Conservation (phyloP, 2,329 filamentous ascomycete species). For the Fusarium abutilonis region DNA sequence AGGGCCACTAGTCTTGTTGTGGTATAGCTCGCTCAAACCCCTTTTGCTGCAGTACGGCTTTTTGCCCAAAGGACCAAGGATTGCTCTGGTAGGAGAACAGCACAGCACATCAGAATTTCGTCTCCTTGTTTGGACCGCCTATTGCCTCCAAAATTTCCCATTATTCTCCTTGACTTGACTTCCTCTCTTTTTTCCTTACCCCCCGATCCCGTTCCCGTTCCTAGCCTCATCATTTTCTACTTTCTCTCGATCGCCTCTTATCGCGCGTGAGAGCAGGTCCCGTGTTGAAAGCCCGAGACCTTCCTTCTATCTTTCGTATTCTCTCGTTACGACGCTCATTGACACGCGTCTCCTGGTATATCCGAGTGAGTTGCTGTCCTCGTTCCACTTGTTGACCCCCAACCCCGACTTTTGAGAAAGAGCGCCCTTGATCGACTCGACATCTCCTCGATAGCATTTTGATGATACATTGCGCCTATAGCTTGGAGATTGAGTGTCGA, state of each 20-base stretch:
- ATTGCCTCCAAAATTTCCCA: slow-evolving; percentile 48
- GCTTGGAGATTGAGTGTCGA: slow-evolving; percentile 5
- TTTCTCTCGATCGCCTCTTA: slow-evolving; percentile 47
- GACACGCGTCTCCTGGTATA: slow-evolving; percentile 50
- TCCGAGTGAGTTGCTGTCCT: slow-evolving; percentile 43
- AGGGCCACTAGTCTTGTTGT: slow-evolving; percentile 38
- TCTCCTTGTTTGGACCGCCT: slow-evolving; percentile 44
- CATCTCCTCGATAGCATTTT: slow-evolving; percentile 13
- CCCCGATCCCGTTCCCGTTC: too few relatives aligned
- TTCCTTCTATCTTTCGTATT: slow-evolving; percentile 43
- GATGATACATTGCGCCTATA: slow-evolving; percentile 12
- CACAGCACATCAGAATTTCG: slow-evolving; percentile 50
- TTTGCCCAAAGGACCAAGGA: slow-evolving; percentile 33
- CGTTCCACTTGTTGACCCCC: slow-evolving; percentile 33
- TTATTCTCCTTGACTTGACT: slow-evolving; percentile 43
- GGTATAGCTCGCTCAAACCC: slow-evolving; percentile 47
- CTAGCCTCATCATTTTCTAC: slow-evolving; percentile 52
- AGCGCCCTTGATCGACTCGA: slow-evolving; percentile 27
- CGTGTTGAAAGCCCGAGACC: slow-evolving; percentile 37
- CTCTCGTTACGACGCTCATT: slow-evolving; percentile 47
- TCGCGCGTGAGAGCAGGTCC: slow-evolving; percentile 45
- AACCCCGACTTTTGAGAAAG: slow-evolving; percentile 29
- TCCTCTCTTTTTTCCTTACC: slow-evolving; percentile 40
- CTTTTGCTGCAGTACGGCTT: slow-evolving; percentile 48
- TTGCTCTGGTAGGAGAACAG: slow-evolving; percentile 46